Conservation (phyloP, 1,139 yeast genomes). For the Yamadazyma dendronema region DNA sequence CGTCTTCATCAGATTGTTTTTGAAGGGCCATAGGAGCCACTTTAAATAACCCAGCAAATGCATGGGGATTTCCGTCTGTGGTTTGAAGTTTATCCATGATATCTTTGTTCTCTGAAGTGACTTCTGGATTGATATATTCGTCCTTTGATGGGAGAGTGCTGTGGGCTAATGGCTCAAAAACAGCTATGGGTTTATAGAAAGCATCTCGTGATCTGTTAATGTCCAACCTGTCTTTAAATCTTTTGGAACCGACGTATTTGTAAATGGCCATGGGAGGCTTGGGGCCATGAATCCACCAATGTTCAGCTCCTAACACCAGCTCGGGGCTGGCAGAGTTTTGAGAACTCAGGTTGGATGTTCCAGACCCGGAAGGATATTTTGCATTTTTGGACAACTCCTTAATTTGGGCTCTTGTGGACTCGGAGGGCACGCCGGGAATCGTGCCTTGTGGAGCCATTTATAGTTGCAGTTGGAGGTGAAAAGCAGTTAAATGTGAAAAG, state of each 20-base stretch:
- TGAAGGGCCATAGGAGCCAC: conserved; percentile 30
- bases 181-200: conserved; percentile 26
- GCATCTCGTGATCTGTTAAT: conserved; percentile 21
- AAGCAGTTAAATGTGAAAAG: background rate
- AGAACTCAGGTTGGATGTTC: background rate
- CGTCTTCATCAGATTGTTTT: conserved; percentile 17
- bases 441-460: background rate
- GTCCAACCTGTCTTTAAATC: conserved; percentile 17
- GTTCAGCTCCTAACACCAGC: background rate
- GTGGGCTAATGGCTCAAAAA: conserved; percentile 25
- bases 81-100: conserved; percentile 11
- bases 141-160: conserved; percentile 1
- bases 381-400: background rate
- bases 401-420: background rate
- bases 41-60: conserved; percentile 31
- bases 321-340: background rate
- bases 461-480: background rate
- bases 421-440: background rate
- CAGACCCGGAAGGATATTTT: background rate
- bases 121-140: conserved; percentile 3
- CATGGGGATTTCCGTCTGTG: conserved; percentile 17
- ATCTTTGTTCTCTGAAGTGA: conserved; percentile 2
- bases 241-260: conserved; percentile 20
- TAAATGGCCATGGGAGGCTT: conserved; percentile 28
- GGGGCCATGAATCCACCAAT: conserved; percentile 32